Evolutionary conservation across 225 moss, liverwort and hornwort genomes (phyloP).

Genomic region (Ulota crispa): DNA sequence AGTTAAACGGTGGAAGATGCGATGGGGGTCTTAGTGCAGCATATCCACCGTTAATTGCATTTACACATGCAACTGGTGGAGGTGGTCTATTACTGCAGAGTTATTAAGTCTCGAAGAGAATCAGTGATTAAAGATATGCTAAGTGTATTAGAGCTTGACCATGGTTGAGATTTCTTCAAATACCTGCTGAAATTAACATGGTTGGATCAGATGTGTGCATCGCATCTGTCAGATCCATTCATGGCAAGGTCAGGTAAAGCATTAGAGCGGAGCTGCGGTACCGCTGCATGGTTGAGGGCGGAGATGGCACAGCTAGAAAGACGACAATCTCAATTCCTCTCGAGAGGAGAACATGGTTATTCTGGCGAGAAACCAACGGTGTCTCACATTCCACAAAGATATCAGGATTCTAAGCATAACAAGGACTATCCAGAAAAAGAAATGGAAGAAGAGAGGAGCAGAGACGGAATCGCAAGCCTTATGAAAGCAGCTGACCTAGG

Average conservation of each 20-base stretch:
- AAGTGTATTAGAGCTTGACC: neutral
- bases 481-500: constrained; percentile 28
- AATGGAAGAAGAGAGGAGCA: constrained; percentile 32
- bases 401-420: constrained; percentile 22
- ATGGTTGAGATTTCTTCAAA: neutral
- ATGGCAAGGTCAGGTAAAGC: constrained; percentile 36
- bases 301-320: constrained; percentile 51
- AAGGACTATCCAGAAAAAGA: constrained; percentile 22
- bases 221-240: constrained; percentile 28
- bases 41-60: neutral
- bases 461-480: constrained; percentile 32
- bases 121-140: neutral
- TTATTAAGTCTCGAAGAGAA: neutral
- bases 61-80: too few relatives aligned
- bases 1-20: neutral
- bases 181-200: neutral
- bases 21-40: neutral
- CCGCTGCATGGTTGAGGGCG: constrained; percentile 42
- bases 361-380: constrained; percentile 7
- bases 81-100: neutral
- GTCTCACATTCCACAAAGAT: constrained; percentile 21
- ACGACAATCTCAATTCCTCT: constrained; percentile 45
- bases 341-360: constrained; percentile 13
- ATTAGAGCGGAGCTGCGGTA: constrained; percentile 37
- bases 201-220: constrained; percentile 40